phyloP scores from a whole-genome alignment of 2,329 filamentous ascomycete genomes.

The Cladosporium sp. region DNA sequence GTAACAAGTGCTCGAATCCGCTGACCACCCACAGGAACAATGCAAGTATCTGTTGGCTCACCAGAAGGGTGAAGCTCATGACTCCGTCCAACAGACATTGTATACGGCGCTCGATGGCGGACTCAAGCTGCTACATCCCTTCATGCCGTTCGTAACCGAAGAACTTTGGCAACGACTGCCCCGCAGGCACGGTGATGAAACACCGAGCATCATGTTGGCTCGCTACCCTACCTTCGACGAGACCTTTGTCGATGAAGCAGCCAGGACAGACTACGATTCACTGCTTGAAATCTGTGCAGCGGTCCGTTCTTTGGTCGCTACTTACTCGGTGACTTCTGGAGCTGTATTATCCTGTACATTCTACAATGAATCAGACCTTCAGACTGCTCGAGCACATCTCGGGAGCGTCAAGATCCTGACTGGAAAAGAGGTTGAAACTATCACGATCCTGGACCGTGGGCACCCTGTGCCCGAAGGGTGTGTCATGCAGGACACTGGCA shows the following conservation, averaged over 20 bases:
- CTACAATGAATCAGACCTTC: neutral
- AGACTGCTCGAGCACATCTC: neutral
- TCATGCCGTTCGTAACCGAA: conserved; percentile 78
- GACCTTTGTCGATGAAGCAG: neutral
- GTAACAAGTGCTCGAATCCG: conserved; percentile 69
- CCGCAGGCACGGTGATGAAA: conserved; percentile 61
- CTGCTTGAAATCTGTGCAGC: neutral
- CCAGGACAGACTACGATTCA: neutral
- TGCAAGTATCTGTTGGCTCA: neutral
- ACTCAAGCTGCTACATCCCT: conserved; percentile 73
- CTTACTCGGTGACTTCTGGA: neutral
- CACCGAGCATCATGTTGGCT: neutral
- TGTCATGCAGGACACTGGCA: neutral
- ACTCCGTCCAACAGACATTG: conserved; percentile 74
- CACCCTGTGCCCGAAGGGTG: neutral
- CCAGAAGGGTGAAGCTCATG: conserved; percentile 58
- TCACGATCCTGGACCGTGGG: neutral
- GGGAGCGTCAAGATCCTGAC: neutral
- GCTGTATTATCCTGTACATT: neutral
- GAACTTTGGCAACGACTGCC: conserved; percentile 84
- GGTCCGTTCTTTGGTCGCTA: neutral
- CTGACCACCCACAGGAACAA: neutral
- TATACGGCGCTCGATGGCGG: conserved; percentile 77
- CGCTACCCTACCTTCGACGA: neutral
- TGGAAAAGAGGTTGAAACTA: neutral